Base-by-base conservation (phyloP, 257 asterid species). In the Euphrasia confusa region DNA sequence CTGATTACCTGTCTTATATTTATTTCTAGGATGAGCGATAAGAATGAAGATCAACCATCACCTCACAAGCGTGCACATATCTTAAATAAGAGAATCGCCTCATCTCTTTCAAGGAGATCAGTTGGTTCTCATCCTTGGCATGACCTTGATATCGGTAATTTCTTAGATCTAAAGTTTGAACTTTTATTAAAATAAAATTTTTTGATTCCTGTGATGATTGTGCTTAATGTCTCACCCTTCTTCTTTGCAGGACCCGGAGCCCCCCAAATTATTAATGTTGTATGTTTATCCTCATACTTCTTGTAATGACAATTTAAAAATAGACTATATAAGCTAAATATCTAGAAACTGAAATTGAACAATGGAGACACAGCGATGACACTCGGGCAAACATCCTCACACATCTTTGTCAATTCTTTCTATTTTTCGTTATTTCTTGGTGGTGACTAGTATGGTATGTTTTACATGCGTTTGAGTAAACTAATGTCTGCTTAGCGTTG, bases 91-190 rank as follows among this genome's bases (percentile, higher is more conserved):
- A 79, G 96, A 75, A 91, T 91, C 71, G 94, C 88, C 65, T 91
- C 98, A 5, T 79, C 96, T 63, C 42, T 91, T 80, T 88, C 98
- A 4, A 85, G 95, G 81, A 80, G 98, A 83, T 86, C 98, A 2
- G 87, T 84, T 61, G 96, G 96, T 60, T 96, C 98, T 65, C 98
- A 91, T 77, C 96, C 98, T 45, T 91, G 98, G 98, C 98, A 91
- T 73, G 98, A 91, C 60, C 98, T 91, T 73, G 98, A 91, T 68
- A 88, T 86, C 10, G 98, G 97, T 90, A 72, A 54, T 9, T 10
- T 5, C 33, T 28, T 28, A 28, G 33, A 9, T 18, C 11, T 40
- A 5, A n/a, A 49, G 10, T n/a, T 1, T 15, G 2, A 17, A 12
- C n/a, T n/a, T 49, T n/a, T 21, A 40, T 40, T 40, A 3, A 40